Evolutionary conservation across 257 asterid genomes (phyloP).

Genomic region (Hygrophila difformis): DNA sequence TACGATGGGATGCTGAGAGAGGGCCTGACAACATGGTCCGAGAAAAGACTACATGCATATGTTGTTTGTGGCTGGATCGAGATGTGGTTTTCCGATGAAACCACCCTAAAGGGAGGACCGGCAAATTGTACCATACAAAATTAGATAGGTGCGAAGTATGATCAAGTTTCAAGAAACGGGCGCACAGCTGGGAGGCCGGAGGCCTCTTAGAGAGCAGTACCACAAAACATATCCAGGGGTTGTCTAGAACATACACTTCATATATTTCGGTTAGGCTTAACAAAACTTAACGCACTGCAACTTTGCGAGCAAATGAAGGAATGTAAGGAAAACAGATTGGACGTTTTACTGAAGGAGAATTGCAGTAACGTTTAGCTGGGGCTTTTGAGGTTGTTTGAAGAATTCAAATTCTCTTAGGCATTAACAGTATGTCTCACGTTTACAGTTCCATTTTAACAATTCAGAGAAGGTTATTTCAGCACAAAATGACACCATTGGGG

Average conservation of each 20-base stretch:
- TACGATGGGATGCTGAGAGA: constrained; percentile 42
- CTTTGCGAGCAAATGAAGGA: too few species aligned
- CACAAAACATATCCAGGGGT: background rate
- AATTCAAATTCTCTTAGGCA: too few species aligned
- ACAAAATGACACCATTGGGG: background rate
- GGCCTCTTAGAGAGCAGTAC: background rate
- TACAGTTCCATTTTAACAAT: background rate
- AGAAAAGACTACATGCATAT: constrained; percentile 30
- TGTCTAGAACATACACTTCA: background rate
- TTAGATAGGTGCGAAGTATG: background rate
- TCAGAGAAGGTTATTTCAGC: background rate
- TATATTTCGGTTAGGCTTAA: too few species aligned
- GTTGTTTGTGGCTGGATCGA: constrained; percentile 41
- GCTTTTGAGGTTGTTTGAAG: background rate
- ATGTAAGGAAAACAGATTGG: background rate
- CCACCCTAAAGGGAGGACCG: constrained; percentile 37
- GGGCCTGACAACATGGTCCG: constrained; percentile 43
- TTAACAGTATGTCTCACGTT: too few species aligned
- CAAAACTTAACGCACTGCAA: too few species aligned
- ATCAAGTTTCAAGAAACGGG: too few species aligned
- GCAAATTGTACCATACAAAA: constrained; percentile 31
- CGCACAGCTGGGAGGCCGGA: too few species aligned
- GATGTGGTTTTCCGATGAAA: constrained; percentile 28
- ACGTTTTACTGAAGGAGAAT: background rate
- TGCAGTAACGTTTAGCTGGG: background rate